Evolutionary conservation across 139 green algal genomes (phyloP), one percentile per base, ranked within the genome.

Genomic region (Ettlia oleoabundans): DNA sequence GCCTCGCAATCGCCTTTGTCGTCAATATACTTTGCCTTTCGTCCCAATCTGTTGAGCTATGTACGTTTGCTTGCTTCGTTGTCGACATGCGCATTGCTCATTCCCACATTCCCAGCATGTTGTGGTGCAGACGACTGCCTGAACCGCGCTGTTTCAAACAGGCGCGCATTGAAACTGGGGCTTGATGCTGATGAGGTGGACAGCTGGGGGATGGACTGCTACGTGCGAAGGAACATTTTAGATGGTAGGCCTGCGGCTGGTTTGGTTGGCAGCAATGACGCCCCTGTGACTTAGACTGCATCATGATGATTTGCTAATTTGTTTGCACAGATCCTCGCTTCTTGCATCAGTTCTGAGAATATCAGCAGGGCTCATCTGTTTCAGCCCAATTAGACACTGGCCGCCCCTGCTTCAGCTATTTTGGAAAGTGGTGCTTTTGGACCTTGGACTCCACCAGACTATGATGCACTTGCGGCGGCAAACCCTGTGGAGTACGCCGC

Each of bases 171-270:
- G 41, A 33, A 55, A 63, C 65, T 95, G 62, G 91, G 86, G 0
- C 4, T 28, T 28, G 92, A 97, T 43, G 88, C 96, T 37, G 26
- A 81, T 22, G 93, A 97, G 86, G 82, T 94, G 40, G 85, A 97
- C 85, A 83, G 84, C 51, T 97, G 94, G 94, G 94, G 94, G 68
- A 92, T 97, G 74, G 94, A 97, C 89, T 95, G 91, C 81, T 97
- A 97, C 82, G 95, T 91, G 1, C 87, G 93, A 19, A 69, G 85
- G 35, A 96, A 96, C 89, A 91, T 97, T 21, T 86, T 89, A 32
- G 92, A 96, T 38, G 93, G 86, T 93, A 67, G 26, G 67, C n/a
- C n/a, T n/a, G n/a, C n/a, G n/a, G n/a, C n/a, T n/a, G n/a, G n/a
- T n/a, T n/a, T n/a, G n/a, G n/a, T n/a, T n/a, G n/a, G n/a, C n/a